Evolutionary conservation across 352 stramenopile species (phyloP), one percentile per base, ranked within the genome.

Genomic region (Phytophthora idaei): DNA sequence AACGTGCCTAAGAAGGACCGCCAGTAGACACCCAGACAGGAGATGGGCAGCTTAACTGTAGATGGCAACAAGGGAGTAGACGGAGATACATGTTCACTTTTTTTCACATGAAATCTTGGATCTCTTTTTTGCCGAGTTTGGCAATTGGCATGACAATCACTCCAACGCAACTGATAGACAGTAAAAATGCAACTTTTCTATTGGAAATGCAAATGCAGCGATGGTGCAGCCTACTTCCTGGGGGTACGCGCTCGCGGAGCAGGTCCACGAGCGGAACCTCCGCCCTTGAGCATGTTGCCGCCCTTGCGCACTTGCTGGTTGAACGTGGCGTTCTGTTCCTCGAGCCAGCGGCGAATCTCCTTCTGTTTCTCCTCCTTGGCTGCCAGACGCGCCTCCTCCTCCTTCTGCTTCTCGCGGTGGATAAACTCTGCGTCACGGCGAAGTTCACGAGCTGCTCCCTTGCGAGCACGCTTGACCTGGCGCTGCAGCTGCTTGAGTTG

Each of bases 221-320:
- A 28, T 32, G 27, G 27, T n/a, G 45, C 41, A 58, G 63, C 65
- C 67, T 89, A 74, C 70, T 84, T 87, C 58, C 74, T 82, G 49
- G 69, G 66, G 5, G 69, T 62, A 55, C 84, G 82, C n/a, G 77
- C 78, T 48, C 88, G 87, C 52, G 86, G 89, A 21, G 73, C 78
- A 8, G 80, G 81, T 61, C 85, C 66, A 32, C 67, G 71, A 32
- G 71, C 61, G 0, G 83, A 90, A 53, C 97, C 97, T 69, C 96
- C 96, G 51, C 96, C 97, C 71, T 95, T 98, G 64, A 99, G 82
- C 66, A 99, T 92, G 45, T 97, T 83, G 55, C 96, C 96, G 55
- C 96, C 96, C 73, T 98, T 94, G 66, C 94, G 89, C 29, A 98
- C 97, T 84, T 99, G 96, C 64, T 99, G 85, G 76, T 99, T 99